Base-by-base conservation (phyloP, 2,329 filamentous ascomycete genomes). In the Colletotrichum caudatum region DNA sequence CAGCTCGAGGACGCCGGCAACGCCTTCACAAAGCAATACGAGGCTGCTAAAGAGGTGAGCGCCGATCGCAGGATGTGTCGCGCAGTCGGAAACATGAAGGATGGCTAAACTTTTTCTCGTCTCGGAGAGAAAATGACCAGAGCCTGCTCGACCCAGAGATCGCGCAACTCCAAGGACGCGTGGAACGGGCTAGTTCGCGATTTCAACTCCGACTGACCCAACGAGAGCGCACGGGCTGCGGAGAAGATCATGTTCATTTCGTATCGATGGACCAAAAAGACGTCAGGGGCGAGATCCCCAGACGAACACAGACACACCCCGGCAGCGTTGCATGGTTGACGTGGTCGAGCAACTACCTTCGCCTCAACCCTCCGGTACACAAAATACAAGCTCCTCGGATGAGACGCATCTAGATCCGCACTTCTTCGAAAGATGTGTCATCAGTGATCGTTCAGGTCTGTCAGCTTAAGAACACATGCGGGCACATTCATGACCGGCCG, bases 91-190 rank as follows among this genome's bases (percentile, higher is more conserved):
- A 81, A 81, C 58, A 64, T 81, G 5, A 80, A 80, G 8, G 81
- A n/a, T n/a, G 81, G 77, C 75, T 78, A 0, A 80, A 81, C 65
- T 82, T 80, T 57, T 79, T 81, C 61, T 71, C 80, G 16, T 80
- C 73, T n/a, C 74, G 74, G 51, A 41, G 72, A 35, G 61, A 67
- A 44, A 51, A 72, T 6, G 73, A 79, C 33, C 29, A 14, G 1
- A 18, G 26, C 2, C 60, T 78, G 18, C 72, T 82, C 46, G 64
- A 76, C 12, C n/a, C 75, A 41, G 79, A 79, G 2, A 79, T 78
- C 16, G n/a, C n/a, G 58, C 37, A 65, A 9, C 39, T 75, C 14
- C 56, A 68, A 54, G 72, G 68, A 54, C 51, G 57, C 37, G 53
- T 37, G 64, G 44, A 41, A 78, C 35, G 68, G 67, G 1, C 61